Percentiles rank a stretch among this genome's conserved stretches.
phyloP scores from a whole-genome alignment of 768 basidiomycete genomes.

The Russula sp. region DNA sequence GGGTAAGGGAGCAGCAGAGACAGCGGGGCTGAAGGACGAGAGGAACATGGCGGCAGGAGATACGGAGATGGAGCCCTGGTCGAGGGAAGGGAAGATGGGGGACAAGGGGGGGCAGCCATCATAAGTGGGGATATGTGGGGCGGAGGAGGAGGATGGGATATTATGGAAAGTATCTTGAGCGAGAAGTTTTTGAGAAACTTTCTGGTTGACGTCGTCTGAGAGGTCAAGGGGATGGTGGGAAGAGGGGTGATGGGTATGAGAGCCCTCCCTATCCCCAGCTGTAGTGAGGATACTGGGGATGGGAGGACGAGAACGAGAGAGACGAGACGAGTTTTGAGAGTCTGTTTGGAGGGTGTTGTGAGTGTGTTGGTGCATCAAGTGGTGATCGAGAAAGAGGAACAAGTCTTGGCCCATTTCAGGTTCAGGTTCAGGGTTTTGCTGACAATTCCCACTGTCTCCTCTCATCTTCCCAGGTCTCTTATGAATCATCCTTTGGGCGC shows the following conservation, averaged over 20 bases:
- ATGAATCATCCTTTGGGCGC: no score
- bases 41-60: constrained; percentile 77
- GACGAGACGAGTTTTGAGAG: background rate
- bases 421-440: no score
- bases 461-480: no score
- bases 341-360: background rate
- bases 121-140: constrained; percentile 17
- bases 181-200: constrained; percentile 15
- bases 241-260: background rate
- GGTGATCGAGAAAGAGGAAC: background rate
- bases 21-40: constrained; percentile 49
- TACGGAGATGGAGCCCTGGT: constrained; percentile 25
- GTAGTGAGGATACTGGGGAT: background rate
- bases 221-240: background rate
- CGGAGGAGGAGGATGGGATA: constrained; percentile 17
- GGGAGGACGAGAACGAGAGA: constrained; percentile 9
- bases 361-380: constrained; percentile 4
- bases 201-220: constrained; percentile 20
- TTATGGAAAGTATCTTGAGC: constrained; percentile 2
- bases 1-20: constrained; percentile 35
- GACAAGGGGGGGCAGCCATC: constrained; percentile 12
- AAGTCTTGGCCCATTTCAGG: background rate
- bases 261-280: constrained; percentile 4
- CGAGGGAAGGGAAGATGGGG: constrained; percentile 13
- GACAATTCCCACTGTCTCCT: no score